Evolutionary conservation across 768 basidiomycete species (phyloP), one percentile per base, ranked within the genome.

Genomic region (Cantharellus cinnabarinus): DNA sequence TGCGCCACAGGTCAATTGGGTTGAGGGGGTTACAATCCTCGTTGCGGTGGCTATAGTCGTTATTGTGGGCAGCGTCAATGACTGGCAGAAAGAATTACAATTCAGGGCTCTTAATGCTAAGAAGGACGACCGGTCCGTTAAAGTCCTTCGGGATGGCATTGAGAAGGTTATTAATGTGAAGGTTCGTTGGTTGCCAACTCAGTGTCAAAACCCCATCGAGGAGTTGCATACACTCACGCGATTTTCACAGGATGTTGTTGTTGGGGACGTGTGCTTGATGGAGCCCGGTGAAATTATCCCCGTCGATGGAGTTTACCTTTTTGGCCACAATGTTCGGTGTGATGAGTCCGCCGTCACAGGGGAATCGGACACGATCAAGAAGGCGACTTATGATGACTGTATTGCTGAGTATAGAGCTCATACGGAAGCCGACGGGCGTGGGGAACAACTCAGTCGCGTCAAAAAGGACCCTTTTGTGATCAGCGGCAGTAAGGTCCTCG

Each of bases 71-170:
- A 90, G 91, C 7, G 64, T 97, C 50, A 98, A 97, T 66, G 95
- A 99, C 70, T 99, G 88, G 85, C 91, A 97, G 70, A 98, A 98
- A 70, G 95, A 99, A 70, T 82, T 82, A 2, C 95, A 98, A 71
- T 99, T 99, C 74, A 81, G 83, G 65, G 75, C 74, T 20, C 77
- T 99, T 48, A 98, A 97, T 66, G 87, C 85, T 64, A 85, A 93
- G 71, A 94, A 94, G 70, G 94, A 98, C 59, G 95, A 94, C 64
- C 85, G 95, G 37, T 79, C 77, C 3, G 81, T 90, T 64, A 90
- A 90, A 70, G 82, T 85, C 57, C 82, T 89, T 61, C 81, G 90
- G 7, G 72, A 78, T 59, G 82, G 81, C 40, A 68, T 73, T 5
- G 86, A 90, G 63, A 77, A 74, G 56, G 71, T 87, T 38, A 74